Evolutionary conservation across 106 monocot species (phyloP), one percentile per base, ranked within the genome.

Genomic region (Dendrobium catenatum): DNA sequence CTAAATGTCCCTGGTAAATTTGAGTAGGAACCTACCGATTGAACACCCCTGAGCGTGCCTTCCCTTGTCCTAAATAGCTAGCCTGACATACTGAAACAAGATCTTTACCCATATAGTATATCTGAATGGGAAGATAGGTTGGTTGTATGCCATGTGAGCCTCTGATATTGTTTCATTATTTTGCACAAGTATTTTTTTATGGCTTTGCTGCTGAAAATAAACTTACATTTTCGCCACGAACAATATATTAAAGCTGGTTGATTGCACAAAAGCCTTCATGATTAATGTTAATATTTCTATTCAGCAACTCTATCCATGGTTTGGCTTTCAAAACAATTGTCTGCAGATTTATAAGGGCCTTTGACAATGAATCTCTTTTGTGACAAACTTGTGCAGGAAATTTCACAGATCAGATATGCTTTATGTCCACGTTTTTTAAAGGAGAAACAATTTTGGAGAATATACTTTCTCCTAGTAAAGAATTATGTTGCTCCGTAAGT

Each of bases 381-480:
- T 42, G 19, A 44, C 1, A 29, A 82, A 10, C 48, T 77, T 8
- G 83, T 85, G 18, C 85, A 93, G 96, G 96, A 90, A 82, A 87
- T 96, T 82, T 82, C 96, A 24, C 75, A 87, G 68, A 84, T 93
- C 78, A 82, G 93, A 78, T 96, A 89, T 83, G 82, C 75, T 83
- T 73, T 96, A 68, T 93, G 91, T 73, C 96, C 93, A 9, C 85
- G 93, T 18, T 86, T 88, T 80, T 58, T 93, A 47, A 93, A 96
- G 87, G 96, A 96, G 15, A 87, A 83, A 49, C 79, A 93, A 17
- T 96, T 96, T 79, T 96, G 93, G 96, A 87, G 84, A 81, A 91
- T 96, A 87, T 96, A 96, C 81, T 96, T 96, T 79, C 84, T 85
- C 47, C 96, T 96, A 46, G 93, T 87, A 37, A 93, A 87, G 87